Base-by-base conservation (phyloP, 176 grass and related monocot species). In the Secale cereale region DNA sequence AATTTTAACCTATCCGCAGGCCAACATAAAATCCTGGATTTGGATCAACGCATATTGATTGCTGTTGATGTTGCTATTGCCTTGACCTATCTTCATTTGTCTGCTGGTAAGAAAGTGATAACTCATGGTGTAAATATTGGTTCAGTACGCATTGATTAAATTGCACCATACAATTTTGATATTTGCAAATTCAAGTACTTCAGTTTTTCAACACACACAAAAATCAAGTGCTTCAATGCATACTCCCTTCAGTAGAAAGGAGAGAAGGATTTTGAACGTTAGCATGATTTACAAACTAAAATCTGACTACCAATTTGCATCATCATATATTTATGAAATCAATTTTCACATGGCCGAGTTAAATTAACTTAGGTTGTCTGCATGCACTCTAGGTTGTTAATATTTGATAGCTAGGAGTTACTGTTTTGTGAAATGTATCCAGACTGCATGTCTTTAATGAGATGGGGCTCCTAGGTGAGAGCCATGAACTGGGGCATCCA, bases 21-120 rank as follows among this genome's bases (percentile, higher is more conserved):
- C 46, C 41, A 86, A 22, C 68, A 31, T 69, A 88, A 73, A 75
- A 90, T 77, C 62, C 80, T 95, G 50, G 75, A 95, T 69, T 92
- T 92, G 64, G 80, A 69, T 79, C 85, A 95, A 79, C 88, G 90
- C 54, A 65, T 95, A 61, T 83, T 81, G 81, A 92, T 95, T 61
- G 93, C 93, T 76, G 86, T 95, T 59, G 93, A 95, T 88, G 88
- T 95, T 77, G 93, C 88, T 65, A 91, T 92, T 88, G 90, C 82
- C 43, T 85, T 95, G 88, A 88, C 93, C 66, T 95, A 95, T 72
- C 93, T 92, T 64, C 93, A 95, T 90, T 62, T 92, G 10, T 86
- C 60, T 88, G 86, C 80, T 86, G 93, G 93, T 88, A 71, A 41
- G 69, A 25, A 87, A 61, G 82, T 63, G n/a, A 30, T 28, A 23